phyloP scores from a whole-genome alignment of 768 basidiomycete genomes.

The Vararia minispora region DNA sequence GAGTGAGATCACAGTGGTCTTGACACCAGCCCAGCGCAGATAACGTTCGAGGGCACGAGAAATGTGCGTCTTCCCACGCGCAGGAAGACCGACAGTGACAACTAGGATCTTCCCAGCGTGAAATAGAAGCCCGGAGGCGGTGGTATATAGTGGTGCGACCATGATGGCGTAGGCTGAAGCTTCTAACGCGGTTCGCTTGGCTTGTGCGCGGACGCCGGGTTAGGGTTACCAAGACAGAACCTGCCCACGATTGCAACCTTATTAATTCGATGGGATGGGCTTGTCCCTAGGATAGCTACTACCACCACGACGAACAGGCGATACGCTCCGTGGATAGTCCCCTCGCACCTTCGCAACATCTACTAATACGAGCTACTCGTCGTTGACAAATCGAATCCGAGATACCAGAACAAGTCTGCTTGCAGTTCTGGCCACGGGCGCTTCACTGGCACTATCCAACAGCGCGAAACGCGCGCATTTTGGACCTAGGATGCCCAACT shows the following conservation, averaged over 20 bases:
- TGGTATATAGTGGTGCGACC: conserved; percentile 95
- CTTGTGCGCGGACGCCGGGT: background rate
- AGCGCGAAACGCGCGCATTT: no score
- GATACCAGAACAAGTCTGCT: no score
- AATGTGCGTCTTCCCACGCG: conserved; percentile 94
- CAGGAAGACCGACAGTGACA: conserved; percentile 86
- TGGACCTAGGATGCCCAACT: no score
- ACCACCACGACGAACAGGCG: no score
- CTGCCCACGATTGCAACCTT: conserved; percentile 1
- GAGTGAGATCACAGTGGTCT: conserved; percentile 87
- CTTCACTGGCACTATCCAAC: no score
- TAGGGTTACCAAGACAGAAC: conserved; percentile 3
- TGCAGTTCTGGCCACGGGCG: no score
- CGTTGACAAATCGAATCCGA: no score
- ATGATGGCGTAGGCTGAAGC: conserved; percentile 25
- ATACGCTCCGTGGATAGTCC: no score
- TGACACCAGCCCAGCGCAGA: conserved; percentile 95
- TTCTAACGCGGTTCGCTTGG: conserved; percentile 10
- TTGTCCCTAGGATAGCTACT: no score
- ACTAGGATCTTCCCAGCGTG: conserved; percentile 95
- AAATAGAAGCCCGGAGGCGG: conserved; percentile 75
- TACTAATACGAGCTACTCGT: no score
- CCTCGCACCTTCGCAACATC: no score
- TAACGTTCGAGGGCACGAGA: conserved; percentile 95
- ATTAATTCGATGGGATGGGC: background rate